Conservation (phyloP, 805 yeast species). For the Kluyveromyces siamensis region DNA sequence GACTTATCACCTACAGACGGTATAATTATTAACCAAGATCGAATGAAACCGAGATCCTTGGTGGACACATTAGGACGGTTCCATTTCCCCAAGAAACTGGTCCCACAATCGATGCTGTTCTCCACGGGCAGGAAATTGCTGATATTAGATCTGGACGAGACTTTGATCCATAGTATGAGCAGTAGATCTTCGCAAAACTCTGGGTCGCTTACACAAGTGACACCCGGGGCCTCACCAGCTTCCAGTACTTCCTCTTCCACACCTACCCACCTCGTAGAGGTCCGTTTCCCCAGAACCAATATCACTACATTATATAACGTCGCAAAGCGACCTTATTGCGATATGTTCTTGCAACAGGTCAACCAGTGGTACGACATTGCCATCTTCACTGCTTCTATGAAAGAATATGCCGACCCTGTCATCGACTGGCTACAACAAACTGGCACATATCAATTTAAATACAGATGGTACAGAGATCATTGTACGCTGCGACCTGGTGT, state of each 20-base stretch:
- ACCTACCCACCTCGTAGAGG: constrained; percentile 70
- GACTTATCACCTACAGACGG: neutral
- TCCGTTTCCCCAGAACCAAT: constrained; percentile 46
- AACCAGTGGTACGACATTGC: constrained; percentile 82
- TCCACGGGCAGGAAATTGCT: constrained; percentile 45
- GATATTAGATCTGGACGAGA: constrained; percentile 87
- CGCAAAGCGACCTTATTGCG: constrained; percentile 87
- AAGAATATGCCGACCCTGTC: constrained; percentile 95
- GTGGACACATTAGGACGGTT: constrained; percentile 29
- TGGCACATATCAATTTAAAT: constrained; percentile 42
- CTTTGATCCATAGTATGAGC: constrained; percentile 84
- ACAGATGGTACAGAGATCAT: constrained; percentile 67
- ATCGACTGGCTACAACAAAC: constrained; percentile 77
- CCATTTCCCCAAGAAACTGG: constrained; percentile 35
- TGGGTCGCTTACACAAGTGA: neutral
- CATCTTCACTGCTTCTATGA: constrained; percentile 89
- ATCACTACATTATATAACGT: constrained; percentile 80
- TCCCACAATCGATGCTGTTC: constrained; percentile 28
- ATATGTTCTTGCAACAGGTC: constrained; percentile 68
- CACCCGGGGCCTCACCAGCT: neutral
- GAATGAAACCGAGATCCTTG: constrained; percentile 1
- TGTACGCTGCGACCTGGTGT: constrained; percentile 71
- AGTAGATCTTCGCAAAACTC: constrained; percentile 34
- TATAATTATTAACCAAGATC: neutral
- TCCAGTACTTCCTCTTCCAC: constrained; percentile 14